Evolutionary conservation across 2,329 filamentous ascomycete genomes (phyloP).

Genomic region (Penicillium sp.): DNA sequence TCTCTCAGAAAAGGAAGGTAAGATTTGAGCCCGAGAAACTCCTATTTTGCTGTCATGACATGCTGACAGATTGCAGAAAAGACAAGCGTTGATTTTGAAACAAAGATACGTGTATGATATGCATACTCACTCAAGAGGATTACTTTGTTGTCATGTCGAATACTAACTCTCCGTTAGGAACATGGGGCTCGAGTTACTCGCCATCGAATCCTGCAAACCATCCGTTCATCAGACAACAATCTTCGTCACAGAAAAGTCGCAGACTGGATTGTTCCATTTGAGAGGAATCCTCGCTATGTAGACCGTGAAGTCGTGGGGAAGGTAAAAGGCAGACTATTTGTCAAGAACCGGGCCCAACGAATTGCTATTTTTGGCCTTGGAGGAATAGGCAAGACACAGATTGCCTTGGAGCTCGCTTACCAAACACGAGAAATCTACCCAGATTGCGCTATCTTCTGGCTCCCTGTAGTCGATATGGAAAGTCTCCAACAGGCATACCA

Average conservation of each 20-base stretch:
- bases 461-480: constrained; percentile 23
- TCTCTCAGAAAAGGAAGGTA: constrained; percentile 7
- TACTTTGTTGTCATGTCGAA: too few relatives aligned
- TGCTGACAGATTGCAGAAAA: not conserved
- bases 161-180: too few relatives aligned
- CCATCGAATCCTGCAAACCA: not conserved
- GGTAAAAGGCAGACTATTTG: constrained; percentile 11
- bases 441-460: constrained; percentile 29
- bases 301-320: constrained; percentile 13
- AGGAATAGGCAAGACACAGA: constrained; percentile 30
- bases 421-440: constrained; percentile 17
- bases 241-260: not conserved
- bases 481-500: constrained; percentile 26
- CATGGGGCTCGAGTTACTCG: not conserved
- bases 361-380: constrained; percentile 18
- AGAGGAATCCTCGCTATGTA: constrained; percentile 17
- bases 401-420: constrained; percentile 28
- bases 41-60: too few relatives aligned
- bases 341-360: not conserved
- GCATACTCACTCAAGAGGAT: too few relatives aligned
- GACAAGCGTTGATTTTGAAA: not conserved
- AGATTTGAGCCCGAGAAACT: fast-evolving
- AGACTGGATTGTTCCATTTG: constrained; percentile 16
- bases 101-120: not conserved
- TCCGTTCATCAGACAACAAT: not conserved